phyloP scores from a whole-genome alignment of 139 green algal genomes.

The Chlorella sorokiniana region DNA sequence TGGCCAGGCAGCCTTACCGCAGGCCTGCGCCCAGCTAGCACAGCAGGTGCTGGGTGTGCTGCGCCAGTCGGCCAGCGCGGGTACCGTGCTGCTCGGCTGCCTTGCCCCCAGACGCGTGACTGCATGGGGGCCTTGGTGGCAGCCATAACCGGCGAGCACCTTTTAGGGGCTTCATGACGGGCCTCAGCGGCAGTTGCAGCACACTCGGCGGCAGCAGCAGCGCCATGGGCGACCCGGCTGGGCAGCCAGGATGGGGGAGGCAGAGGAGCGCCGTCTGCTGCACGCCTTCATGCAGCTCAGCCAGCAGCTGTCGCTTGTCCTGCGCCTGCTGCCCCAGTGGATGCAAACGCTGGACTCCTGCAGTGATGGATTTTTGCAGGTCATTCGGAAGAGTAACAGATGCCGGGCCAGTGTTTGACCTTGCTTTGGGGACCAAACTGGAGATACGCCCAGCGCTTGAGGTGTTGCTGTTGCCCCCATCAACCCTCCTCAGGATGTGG shows the following conservation, averaged over 20 bases:
- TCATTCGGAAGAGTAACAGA: not conserved
- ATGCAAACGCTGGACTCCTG: not conserved
- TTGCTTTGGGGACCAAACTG: too few relatives aligned
- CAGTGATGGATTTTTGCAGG: slow-evolving; percentile 11
- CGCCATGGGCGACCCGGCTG: not conserved
- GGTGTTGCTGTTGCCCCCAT: not conserved
- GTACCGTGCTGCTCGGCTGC: slow-evolving; percentile 16
- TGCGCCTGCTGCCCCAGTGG: slow-evolving; percentile 23
- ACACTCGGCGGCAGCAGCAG: not conserved
- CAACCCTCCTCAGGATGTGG: not conserved
- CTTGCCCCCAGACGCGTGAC: not conserved
- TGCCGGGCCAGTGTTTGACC: not conserved
- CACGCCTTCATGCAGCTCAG: not conserved
- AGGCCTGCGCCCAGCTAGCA: slow-evolving; percentile 4
- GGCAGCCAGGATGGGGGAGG: too few relatives aligned
- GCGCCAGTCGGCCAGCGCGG: not conserved
- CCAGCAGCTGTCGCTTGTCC: not conserved
- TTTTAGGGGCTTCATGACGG: not conserved
- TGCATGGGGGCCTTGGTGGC: slow-evolving; percentile 4
- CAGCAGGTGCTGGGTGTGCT: not conserved
- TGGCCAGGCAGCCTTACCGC: not conserved
- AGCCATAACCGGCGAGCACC: not conserved
- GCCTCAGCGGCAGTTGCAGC: not conserved
- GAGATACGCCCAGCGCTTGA: not conserved
- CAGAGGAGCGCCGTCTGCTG: slow-evolving; percentile 5